Conservation (phyloP, 331 rosid genomes). For the Rhamnella rubrinervis region DNA sequence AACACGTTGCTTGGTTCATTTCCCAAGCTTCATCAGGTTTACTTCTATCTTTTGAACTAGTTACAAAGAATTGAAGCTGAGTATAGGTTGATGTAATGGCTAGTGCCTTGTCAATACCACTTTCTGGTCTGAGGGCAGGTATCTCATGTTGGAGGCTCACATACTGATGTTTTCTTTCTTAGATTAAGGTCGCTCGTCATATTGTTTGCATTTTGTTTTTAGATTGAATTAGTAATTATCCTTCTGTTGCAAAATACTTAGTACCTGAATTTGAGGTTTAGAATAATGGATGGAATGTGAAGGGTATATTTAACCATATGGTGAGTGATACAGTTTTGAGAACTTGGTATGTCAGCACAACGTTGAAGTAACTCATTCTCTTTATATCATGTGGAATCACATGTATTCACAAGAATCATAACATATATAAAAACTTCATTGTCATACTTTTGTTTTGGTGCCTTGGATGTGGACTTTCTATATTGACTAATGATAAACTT, state of each 20-base stretch:
- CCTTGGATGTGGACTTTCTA: slow-evolving; percentile 5
- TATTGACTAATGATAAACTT: slow-evolving; percentile 4
- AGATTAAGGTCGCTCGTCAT: not conserved
- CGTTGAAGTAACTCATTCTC: not conserved
- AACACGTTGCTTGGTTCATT: slow-evolving; percentile 91
- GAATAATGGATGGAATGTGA: not conserved
- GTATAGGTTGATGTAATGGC: slow-evolving; percentile 18
- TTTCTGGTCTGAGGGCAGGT: not conserved
- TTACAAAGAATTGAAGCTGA: slow-evolving; percentile 15
- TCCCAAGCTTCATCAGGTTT: slow-evolving; percentile 95
- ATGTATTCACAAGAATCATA: not conserved
- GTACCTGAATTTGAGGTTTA: slow-evolving; percentile 10
- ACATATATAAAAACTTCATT: not conserved
- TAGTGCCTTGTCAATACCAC: slow-evolving; percentile 8
- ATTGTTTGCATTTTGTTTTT: slow-evolving; percentile 12
- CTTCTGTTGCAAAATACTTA: slow-evolving; percentile 5
- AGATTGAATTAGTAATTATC: not conserved
- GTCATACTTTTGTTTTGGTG: not conserved
- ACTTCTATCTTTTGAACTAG: slow-evolving; percentile 23
- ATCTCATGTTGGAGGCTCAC: slow-evolving; percentile 3
- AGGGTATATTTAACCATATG: too few species aligned
- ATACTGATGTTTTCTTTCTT: not conserved
- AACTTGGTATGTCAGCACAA: not conserved
- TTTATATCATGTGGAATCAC: not conserved
- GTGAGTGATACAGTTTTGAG: not conserved